Base-by-base conservation (phyloP, 2,329 filamentous ascomycete species). In the Colletotrichum navitas region DNA sequence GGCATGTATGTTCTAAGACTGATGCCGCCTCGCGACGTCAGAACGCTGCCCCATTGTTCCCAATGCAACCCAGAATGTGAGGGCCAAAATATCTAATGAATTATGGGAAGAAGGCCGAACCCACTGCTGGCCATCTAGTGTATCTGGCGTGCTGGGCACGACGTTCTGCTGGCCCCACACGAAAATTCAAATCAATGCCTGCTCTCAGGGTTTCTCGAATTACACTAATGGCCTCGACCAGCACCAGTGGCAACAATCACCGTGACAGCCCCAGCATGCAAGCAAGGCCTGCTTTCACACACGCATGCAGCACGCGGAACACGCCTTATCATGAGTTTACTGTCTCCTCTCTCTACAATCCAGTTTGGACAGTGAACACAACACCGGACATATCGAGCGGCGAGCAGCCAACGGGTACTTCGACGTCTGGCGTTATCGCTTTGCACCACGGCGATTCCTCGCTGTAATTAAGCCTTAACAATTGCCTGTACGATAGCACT, bases 381-480 rank as follows among this genome's bases (percentile, higher is more conserved):
- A 41, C 21, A 14, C n/a, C n/a, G 29, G 58, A 65, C 47, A 36
- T 47, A 18, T 24, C 21, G 24, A 58, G 60, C 29, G 65, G 54
- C 52, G 29, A 72, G 36, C 54, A 39, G 69, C 49, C 36, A 58
- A 32, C 32, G 49, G 39, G 24, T 52, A 52, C 45, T 18, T 32
- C 47, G 47, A 41, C 21, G 21, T 54, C 8, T 24, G 18, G 24
- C 41, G 24, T 32, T 55, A n/a, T 39, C 59, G 29, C 67, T 41
- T n/a, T 32, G 34, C 43, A 61, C 26, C 76, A 76, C 76, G 79
- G 79, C 77, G 78, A 76, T 79, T 79, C 72, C 66, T 80, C 78
- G 75, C 74, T 77, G 73, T 77, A 78, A 79, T 79, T 76, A 75
- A 71, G 63, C 74, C 60, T 39, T 34, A 45, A 68, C 52, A 68